Conservation (phyloP, 805 yeast genomes). For the Wickerhamomyces hampshirensis region DNA sequence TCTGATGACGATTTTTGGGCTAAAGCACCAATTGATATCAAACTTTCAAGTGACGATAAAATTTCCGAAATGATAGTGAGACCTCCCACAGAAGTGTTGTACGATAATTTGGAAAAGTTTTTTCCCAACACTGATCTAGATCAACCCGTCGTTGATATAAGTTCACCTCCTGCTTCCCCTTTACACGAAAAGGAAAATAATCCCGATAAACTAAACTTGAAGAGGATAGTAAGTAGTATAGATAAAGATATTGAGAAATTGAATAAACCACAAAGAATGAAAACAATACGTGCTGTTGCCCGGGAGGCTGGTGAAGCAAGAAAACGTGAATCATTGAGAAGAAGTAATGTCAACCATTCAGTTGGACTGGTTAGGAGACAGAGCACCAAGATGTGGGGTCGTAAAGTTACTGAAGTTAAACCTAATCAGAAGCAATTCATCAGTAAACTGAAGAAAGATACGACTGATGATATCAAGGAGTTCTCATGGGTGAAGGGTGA, state of each 20-base stretch:
- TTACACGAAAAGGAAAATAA: constrained; percentile 14
- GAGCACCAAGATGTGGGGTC: constrained; percentile 98
- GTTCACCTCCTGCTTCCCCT: constrained; percentile 55
- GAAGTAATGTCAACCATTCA: constrained; percentile 18
- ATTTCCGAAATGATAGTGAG: constrained; percentile 63
- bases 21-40: constrained; percentile 31
- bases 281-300: constrained; percentile 90
- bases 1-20: constrained; percentile 64
- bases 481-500: constrained; percentile 99
- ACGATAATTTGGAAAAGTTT: constrained; percentile 83
- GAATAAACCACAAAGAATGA: constrained; percentile 58
- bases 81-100: constrained; percentile 93
- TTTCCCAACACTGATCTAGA: constrained; percentile 93
- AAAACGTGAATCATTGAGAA: constrained; percentile 29
- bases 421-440: constrained; percentile 60
- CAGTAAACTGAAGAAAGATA: constrained; percentile 51
- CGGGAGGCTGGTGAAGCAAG: constrained; percentile 77
- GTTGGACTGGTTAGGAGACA: constrained; percentile 51
- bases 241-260: constrained; percentile 16
- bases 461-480: constrained; percentile 68
- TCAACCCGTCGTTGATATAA: constrained; percentile 79
- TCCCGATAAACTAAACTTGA: constrained; percentile 8
- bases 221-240: constrained; percentile 18
- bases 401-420: constrained; percentile 84
- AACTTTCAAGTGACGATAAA: constrained; percentile 22